A percentile compares a stretch with the other conserved stretches of the same genome.
Evolutionary conservation across 2,329 filamentous ascomycete genomes (phyloP).

Genomic region (Cladophialophora exuberans): DNA sequence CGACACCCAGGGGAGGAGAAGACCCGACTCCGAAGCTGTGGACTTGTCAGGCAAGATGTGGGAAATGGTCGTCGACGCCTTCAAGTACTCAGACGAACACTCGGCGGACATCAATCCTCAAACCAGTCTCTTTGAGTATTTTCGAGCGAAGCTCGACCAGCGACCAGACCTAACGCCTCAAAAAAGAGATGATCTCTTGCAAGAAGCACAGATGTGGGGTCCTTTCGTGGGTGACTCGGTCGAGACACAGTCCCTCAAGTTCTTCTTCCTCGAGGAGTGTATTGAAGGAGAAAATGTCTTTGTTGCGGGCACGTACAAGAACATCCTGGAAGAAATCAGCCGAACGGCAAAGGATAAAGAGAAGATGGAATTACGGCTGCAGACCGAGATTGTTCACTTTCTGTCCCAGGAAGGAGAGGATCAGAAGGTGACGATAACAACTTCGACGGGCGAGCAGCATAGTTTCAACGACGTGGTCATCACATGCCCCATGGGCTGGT

Average conservation of each 20-base stretch:
- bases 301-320: slow-evolving; percentile 63
- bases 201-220: slow-evolving; percentile 65
- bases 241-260: slow-evolving; percentile 64
- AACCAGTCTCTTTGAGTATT: slow-evolving; percentile 61
- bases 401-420: slow-evolving; percentile 33
- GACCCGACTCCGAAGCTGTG: slow-evolving; percentile 41
- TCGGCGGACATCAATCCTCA: slow-evolving; percentile 54
- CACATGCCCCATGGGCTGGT: slow-evolving; percentile 58
- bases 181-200: slow-evolving; percentile 48
- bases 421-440: slow-evolving; percentile 50
- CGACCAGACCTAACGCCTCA: slow-evolving; percentile 42
- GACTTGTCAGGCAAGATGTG: slow-evolving; percentile 54
- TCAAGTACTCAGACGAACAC: slow-evolving; percentile 61
- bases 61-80: slow-evolving; percentile 62
- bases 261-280: slow-evolving; percentile 68
- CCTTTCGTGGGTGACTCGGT: slow-evolving; percentile 65
- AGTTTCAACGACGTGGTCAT: slow-evolving; percentile 57
- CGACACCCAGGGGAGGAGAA: slow-evolving; percentile 48
- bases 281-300: slow-evolving; percentile 68
- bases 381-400: slow-evolving; percentile 47
- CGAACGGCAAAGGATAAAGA: slow-evolving; percentile 52
- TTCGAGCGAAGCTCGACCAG: slow-evolving; percentile 54
- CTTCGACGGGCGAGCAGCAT: slow-evolving; percentile 40
- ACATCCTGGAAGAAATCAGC: slow-evolving; percentile 59
- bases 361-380: slow-evolving; percentile 48